Percentiles rank a stretch among this genome's conserved stretches.
Conservation (phyloP, 2,329 filamentous ascomycete species). For the Penicillium glabrum region DNA sequence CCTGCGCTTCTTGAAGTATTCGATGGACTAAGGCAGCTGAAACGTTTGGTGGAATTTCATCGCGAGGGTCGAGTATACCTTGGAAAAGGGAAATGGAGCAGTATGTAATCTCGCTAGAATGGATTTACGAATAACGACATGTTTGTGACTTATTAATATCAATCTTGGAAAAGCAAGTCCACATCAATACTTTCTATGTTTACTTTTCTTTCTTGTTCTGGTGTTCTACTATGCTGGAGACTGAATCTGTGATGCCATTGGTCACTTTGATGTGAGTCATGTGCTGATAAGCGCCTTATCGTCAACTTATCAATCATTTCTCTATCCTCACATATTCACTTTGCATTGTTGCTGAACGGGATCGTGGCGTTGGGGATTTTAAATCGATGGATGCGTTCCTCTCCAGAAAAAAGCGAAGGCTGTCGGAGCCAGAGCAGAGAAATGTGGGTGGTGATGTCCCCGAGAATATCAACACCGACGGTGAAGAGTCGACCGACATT, state of each 20-base stretch:
- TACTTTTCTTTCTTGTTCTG: too few relatives aligned
- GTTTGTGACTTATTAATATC: neutral
- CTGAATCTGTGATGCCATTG: slow-evolving; percentile 29
- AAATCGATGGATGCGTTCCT: slow-evolving; percentile 43
- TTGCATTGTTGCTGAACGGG: neutral
- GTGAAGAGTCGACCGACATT: slow-evolving; percentile 81
- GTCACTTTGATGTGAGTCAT: slow-evolving; percentile 29
- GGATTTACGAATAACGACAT: neutral
- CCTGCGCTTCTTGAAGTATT: slow-evolving; percentile 28
- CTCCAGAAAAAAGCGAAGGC: slow-evolving; percentile 35
- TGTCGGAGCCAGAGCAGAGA: slow-evolving; percentile 10
- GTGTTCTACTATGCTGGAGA: too few relatives aligned
- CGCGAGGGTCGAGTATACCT: slow-evolving; percentile 22
- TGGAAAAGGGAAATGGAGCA: slow-evolving; percentile 25
- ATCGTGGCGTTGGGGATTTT: neutral
- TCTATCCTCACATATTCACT: neutral
- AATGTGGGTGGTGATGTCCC: neutral
- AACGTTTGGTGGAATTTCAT: slow-evolving; percentile 25
- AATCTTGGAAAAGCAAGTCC: too few relatives aligned
- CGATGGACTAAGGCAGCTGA: slow-evolving; percentile 25
- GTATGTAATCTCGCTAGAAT: neutral
- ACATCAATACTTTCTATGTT: too few relatives aligned
- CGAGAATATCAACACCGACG: slow-evolving; percentile 24
- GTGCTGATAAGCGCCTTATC: slow-evolving; percentile 26
- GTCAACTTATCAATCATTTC: neutral